Percentiles rank a stretch among this genome's conserved stretches.
Evolutionary conservation across 345 rosid genomes (phyloP).

Genomic region (Gossypium turneri): DNA sequence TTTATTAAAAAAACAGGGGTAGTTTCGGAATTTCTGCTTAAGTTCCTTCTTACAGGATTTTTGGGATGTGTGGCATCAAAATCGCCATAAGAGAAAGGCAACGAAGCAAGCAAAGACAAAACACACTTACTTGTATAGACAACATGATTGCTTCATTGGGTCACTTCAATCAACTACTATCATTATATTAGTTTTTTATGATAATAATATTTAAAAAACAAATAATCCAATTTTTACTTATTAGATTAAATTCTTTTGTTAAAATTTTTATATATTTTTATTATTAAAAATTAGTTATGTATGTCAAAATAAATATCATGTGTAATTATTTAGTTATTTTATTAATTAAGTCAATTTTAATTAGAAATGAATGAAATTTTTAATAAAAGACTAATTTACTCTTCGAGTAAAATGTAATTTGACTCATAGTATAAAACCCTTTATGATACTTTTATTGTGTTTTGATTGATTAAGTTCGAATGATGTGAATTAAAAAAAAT

Average conservation of each 20-base stretch:
- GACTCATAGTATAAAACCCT: rapidly evolving
- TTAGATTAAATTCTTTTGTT: no score
- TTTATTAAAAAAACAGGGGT: neutral
- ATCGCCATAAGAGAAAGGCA: neutral
- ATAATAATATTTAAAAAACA: no score
- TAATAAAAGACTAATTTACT: rapidly evolving
- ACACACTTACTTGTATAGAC: neutral
- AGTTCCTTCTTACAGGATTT: neutral
- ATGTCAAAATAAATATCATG: rapidly evolving
- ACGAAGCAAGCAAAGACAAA: neutral
- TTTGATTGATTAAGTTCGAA: no score
- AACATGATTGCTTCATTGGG: no score
- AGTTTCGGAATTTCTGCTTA: neutral
- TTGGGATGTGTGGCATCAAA: neutral
- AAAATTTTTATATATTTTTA: no score
- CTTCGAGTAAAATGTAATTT: rapidly evolving
- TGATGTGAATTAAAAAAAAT: no score
- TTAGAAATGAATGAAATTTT: rapidly evolving
- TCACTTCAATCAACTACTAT: no score
- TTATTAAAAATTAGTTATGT: no score
- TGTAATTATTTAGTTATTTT: rapidly evolving
- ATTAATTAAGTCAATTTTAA: rapidly evolving
- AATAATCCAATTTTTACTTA: no score
- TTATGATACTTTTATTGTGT: no score
- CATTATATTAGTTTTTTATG: no score